Evolutionary conservation across 2,329 filamentous ascomycete species (phyloP), one percentile per base, ranked within the genome.

Genomic region (Teratosphaeria epicoccoides): DNA sequence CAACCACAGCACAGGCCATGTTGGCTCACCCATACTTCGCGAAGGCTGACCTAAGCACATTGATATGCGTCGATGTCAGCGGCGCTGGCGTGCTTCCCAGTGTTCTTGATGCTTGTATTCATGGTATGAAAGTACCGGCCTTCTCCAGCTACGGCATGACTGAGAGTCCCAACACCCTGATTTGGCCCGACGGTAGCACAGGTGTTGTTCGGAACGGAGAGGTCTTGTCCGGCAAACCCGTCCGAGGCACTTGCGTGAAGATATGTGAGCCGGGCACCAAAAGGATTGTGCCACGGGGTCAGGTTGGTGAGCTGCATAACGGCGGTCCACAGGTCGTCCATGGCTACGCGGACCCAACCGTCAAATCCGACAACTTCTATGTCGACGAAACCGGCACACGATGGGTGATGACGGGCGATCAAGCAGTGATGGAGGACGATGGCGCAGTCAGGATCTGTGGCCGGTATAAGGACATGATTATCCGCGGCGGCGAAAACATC

Each of bases 381-480:
- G 50, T 59, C n/a, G 63, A 66, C 49, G 61, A 63, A 17, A 52
- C 62, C 22, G 63, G 62, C 24, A 51, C 69, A 75, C 60, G 82
- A 54, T 88, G 85, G 83, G 71, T 81, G 56, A 78, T 81, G 56
- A 87, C 84, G 0, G 84, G 84, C 14, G 77, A 81, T 52, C 75
- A 80, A 57, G 76, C 72, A 1, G 66, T 74, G 2, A 74, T 80
- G 57, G 71, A 77, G 45, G 60, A 68, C 1, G 68, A 71, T 7
- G 71, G 70, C 6, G 68, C 68, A 46, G 61, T 68, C 58, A 76
- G 58, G 9, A 65, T 68, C 29, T 60, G 57, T 24, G 64, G 66
- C 10, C 55, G 65, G 5, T 54, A 54, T 28, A 68, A 68, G 46
- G 66, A 68, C 54, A 64, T 67, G 55, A 66, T 67, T 51, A 67